Evolutionary conservation across 2,329 filamentous ascomycete genomes (phyloP), one percentile per base, ranked within the genome.

Genomic region (Blastomyces parvus): DNA sequence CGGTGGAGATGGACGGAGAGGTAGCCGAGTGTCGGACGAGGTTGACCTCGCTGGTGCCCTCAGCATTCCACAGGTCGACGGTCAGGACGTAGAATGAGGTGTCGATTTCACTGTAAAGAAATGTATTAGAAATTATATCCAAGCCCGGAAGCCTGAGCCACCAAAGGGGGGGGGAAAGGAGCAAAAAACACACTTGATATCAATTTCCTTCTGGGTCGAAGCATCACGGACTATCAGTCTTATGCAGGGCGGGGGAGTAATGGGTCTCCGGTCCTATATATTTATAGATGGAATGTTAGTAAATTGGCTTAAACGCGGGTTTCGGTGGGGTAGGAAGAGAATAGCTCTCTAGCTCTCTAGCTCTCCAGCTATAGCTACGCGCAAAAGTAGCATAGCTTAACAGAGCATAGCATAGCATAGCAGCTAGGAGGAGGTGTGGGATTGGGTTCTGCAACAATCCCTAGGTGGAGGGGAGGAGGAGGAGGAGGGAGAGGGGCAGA

Each of bases 191-290:
- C 81, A 93, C 89, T 88, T 90, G 78, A 87, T 88, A 74, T 94
- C 88, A 53, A 96, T 84, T 73, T 96, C 91, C 71, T 90, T 87
- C 27, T 89, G 87, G 0, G 90, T 92, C 19, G 78, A 77, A 52
- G 83, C 79, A 74, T 97, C 90, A 65, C 83, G 86, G 60, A 97
- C 88, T 48, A 94, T 82, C 14, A 97, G 83, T 67, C 88, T 85
- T 61, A 97, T 88, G 75, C 93, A 97, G 2, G 94, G 93, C 27
- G 94, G 94, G 17, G 94, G 93, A 36, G 94, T 97, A 70, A 99
- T 97, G 33, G 94, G 94, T 67, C 94, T 85, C 67, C 94, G 89
- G 76, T 99, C 94, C 89, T 96, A 71, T 65, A 67, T 64, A 9
- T n/a, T 30, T n/a, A n/a, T n/a, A n/a, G 33, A 17, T 44, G n/a